Conservation (phyloP, 257 asterid genomes). For the Plantago elongata region DNA sequence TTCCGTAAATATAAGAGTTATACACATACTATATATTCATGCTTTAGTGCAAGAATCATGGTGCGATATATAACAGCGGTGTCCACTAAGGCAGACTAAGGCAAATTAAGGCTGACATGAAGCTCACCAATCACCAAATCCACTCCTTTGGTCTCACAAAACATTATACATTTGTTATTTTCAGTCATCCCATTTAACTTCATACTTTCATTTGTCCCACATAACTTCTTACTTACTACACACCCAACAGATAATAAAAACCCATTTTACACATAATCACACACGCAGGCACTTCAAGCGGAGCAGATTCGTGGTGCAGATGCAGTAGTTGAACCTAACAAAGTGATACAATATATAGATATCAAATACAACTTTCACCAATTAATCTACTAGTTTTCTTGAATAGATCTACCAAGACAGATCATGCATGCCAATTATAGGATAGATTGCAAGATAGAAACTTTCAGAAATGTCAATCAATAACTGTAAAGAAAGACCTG, state of each 20-base stretch:
- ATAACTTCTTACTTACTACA: too few species aligned
- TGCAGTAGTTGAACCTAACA: not conserved
- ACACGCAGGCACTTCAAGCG: not conserved
- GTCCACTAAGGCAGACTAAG: not conserved
- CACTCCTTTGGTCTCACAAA: too few species aligned
- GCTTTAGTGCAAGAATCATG: not conserved
- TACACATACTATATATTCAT: too few species aligned
- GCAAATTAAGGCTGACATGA: too few species aligned
- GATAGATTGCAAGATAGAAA: not conserved
- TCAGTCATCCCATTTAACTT: too few species aligned
- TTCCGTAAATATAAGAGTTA: too few species aligned
- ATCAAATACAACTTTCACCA: not conserved
- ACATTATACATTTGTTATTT: too few species aligned
- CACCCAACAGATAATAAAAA: too few species aligned
- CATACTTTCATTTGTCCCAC: too few species aligned
- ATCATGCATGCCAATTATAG: not conserved
- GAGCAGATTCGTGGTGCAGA: not conserved
- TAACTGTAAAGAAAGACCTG: conserved; percentile 36
- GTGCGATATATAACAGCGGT: not conserved
- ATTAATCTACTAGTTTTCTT: not conserved
- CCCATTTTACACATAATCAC: too few species aligned
- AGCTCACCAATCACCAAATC: too few species aligned
- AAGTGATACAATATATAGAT: not conserved
- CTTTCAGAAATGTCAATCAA: not conserved
- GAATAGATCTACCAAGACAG: not conserved